A percentile compares a stretch with the other conserved stretches of the same genome.
Evolutionary conservation across 2,329 filamentous ascomycete species (phyloP).

Genomic region (Aquanectria penicillioides): DNA sequence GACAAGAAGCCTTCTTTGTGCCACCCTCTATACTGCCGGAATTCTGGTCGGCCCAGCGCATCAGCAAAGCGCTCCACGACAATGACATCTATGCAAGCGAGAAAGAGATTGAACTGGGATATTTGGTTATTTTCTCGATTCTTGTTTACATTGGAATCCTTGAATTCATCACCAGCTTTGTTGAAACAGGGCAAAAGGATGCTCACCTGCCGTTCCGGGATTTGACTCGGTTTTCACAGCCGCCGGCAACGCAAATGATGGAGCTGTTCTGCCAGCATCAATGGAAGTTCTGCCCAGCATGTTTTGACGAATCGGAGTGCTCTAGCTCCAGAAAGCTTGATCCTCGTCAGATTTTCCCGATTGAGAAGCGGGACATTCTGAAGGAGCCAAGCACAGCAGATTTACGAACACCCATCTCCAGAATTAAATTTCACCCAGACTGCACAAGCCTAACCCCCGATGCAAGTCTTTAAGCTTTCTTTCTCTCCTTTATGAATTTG

Average conservation of each 20-base stretch:
- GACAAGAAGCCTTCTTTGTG: too few relatives aligned
- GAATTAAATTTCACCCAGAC: constrained; percentile 2
- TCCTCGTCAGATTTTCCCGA: constrained; percentile 21
- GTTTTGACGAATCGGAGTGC: not conserved
- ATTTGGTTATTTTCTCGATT: constrained; percentile 29
- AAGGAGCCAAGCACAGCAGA: not conserved
- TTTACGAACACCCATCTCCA: not conserved
- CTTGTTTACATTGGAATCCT: constrained; percentile 15
- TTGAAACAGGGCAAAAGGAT: not conserved
- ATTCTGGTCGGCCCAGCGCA: too few relatives aligned
- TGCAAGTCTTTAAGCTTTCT: not conserved
- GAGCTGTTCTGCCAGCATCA: constrained; percentile 1
- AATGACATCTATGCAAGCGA: not conserved
- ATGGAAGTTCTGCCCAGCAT: constrained; percentile 26
- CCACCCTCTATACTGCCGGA: too few relatives aligned
- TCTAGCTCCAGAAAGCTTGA: constrained; percentile 1
- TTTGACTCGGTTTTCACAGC: too few relatives aligned
- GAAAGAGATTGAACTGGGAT: not conserved
- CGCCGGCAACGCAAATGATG: not conserved
- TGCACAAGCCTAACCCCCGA: constrained; percentile 1
- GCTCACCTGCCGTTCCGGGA: constrained; percentile 16
- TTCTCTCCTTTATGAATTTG: not conserved
- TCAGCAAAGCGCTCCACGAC: too few relatives aligned
- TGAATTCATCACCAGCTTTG: constrained; percentile 8
- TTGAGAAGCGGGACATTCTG: not conserved